phyloP scores from a whole-genome alignment of 768 basidiomycete genomes.

The Russula abietina region DNA sequence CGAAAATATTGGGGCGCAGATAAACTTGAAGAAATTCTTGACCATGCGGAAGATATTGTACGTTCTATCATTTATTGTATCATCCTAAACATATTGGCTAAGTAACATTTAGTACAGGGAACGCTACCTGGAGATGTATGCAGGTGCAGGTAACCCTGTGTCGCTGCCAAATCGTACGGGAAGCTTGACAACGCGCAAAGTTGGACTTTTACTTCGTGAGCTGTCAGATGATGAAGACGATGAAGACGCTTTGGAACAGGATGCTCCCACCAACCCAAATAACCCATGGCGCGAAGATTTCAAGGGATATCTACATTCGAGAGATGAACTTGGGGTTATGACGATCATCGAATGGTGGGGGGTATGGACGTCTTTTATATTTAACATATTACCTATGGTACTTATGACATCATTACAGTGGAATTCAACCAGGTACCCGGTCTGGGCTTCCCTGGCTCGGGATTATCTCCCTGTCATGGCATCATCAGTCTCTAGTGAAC shows the following conservation, averaged over 20 bases:
- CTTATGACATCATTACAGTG: background rate
- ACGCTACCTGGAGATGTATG: background rate
- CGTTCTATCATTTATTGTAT: no score
- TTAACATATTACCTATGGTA: background rate
- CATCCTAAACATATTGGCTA: background rate
- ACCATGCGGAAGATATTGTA: no score
- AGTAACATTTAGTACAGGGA: background rate
- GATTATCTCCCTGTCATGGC: no score
- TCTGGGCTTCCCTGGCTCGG: slow-evolving; percentile 27
- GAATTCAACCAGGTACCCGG: slow-evolving; percentile 30
- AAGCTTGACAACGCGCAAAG: background rate
- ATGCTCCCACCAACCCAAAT: no score
- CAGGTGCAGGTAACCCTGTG: background rate
- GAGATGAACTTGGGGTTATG: background rate
- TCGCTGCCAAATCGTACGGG: no score
- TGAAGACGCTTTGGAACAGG: no score
- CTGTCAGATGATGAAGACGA: background rate
- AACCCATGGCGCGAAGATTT: background rate
- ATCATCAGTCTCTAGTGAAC: slow-evolving; percentile 24
- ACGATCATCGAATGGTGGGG: slow-evolving; percentile 17
- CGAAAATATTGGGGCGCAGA: background rate
- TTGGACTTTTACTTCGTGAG: background rate
- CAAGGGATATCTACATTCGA: background rate
- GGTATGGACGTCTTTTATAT: background rate
- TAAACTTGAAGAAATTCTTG: no score